Base-by-base conservation (phyloP, 768 basidiomycete genomes). In the Pholiota molesta region DNA sequence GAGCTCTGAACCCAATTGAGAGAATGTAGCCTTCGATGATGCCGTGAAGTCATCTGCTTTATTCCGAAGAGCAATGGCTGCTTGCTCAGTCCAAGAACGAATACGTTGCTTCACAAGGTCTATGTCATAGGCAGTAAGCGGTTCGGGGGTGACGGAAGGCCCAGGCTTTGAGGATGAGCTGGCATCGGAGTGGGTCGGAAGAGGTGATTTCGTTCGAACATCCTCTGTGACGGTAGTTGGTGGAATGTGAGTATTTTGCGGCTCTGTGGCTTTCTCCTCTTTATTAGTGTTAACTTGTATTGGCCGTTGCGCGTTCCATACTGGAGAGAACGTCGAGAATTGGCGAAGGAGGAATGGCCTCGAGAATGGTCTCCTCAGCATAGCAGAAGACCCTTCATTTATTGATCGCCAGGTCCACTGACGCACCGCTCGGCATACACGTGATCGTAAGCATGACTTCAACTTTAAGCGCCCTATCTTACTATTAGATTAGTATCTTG, bases 1-100 rank as follows among this genome's bases (percentile, higher is more conserved):
- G 60, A 99, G 77, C 68, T 91, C 85, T 26, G 82, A 77, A 11
- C 94, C 95, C 2, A 97, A 81, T 67, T 87, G 82, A 45, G 88
- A 87, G 66, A 97, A 86, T 5, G 83, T 86, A 7, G 78, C 75
- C 64, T 83, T 82, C 2, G 91, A 83, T 5, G 72, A 73, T 9
- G 77, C 75, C 0, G 90, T 87, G 65, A 91, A 83, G 45, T 74
- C 78, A 70, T 90, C 87, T 45, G 86, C 79, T 44, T 79, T 81
- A 61, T 76, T 77, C 52, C 88, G 84, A 59, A 89, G 73, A 28
- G 73, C 73, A 55, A 79, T 72, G 5, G 78, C 74, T 28, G 79
- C 75, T 39, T 76, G 73, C 55, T 80, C 78, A 47, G 84, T 73
- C 87, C 85, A 87, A 55, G 83, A 79, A 63, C 73, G 78, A 60